These are phyloP conservation scores for Tricholoma sp. DNA, from an alignment of 768 basidiomycete genomes.

Conservation along the genomic window DNA sequence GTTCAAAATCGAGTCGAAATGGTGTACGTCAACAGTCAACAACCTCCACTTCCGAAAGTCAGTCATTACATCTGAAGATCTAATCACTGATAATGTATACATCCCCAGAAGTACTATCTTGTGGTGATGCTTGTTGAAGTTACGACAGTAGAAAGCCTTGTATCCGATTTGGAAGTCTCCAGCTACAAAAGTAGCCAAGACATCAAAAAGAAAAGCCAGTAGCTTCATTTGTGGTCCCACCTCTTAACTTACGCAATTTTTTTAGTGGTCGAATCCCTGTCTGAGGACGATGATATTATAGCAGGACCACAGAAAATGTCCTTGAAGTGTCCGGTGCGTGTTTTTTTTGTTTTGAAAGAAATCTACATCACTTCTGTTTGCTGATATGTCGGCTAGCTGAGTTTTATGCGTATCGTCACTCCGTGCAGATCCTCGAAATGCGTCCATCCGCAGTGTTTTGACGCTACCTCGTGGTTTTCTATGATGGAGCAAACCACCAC, in stretches of 20 bases:
- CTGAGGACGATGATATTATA: constrained; percentile 87
- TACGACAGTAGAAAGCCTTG: constrained; percentile 63
- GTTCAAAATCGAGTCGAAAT: constrained; percentile 72
- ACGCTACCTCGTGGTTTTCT: constrained; percentile 89
- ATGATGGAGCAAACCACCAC: constrained; percentile 97
- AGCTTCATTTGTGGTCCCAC: background rate
- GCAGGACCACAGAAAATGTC: constrained; percentile 89
- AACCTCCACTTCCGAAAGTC: constrained; percentile 71
- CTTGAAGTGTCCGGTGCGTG: constrained; percentile 86
- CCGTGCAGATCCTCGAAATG: constrained; percentile 88
- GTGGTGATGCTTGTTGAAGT: constrained; percentile 81
- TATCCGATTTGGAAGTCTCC: constrained; percentile 64
- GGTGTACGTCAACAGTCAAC: constrained; percentile 87
- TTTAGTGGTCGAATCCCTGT: constrained; percentile 52
- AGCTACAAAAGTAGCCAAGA: constrained; percentile 60
- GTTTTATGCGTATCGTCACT: constrained; percentile 76
- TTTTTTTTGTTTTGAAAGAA: background rate
- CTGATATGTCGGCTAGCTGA: constrained; percentile 48
- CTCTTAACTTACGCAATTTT: constrained; percentile 6
- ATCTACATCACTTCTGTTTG: background rate
- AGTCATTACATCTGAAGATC: constrained; percentile 10
- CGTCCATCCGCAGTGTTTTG: constrained; percentile 92
- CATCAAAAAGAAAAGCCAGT: constrained; percentile 62
- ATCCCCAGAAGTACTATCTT: constrained; percentile 78
- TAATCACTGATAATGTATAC: background rate